Percentiles rank a stretch among this genome's conserved stretches.
Evolutionary conservation across 805 yeast species (phyloP).

Genomic region (Komagataella ulmi): DNA sequence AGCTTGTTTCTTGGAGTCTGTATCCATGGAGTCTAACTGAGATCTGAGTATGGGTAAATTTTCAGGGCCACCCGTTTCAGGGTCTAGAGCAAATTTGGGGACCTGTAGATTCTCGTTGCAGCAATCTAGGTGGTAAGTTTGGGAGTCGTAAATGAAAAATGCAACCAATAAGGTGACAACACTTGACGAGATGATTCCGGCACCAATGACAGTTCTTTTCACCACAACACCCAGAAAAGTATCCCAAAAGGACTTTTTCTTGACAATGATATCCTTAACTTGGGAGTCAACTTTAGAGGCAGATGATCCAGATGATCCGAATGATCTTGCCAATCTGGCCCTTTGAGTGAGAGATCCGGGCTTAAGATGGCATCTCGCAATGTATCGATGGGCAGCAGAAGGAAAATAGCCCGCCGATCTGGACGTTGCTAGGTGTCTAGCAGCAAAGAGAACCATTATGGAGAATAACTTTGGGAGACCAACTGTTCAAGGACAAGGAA

Average conservation of each 20-base stretch:
- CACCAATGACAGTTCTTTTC: slow-evolving; percentile 19
- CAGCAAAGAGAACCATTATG: not conserved
- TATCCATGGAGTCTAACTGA: slow-evolving; percentile 45
- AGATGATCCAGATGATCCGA: not conserved
- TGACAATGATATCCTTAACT: not conserved
- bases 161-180: slow-evolving; percentile 26
- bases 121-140: slow-evolving; percentile 39
- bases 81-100: slow-evolving; percentile 37
- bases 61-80: slow-evolving; percentile 57
- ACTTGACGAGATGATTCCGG: slow-evolving; percentile 31
- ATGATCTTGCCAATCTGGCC: not conserved
- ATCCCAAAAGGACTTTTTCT: slow-evolving; percentile 11
- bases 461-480: not conserved
- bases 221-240: slow-evolving; percentile 18
- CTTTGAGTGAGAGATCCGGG: not conserved
- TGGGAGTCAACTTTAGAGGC: slow-evolving; percentile 1
- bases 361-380: not conserved
- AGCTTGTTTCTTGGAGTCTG: slow-evolving; percentile 26
- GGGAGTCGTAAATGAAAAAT: slow-evolving; percentile 52
- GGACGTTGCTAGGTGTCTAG: not conserved
- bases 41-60: slow-evolving; percentile 47
- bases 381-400: not conserved
- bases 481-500: not conserved
- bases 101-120: slow-evolving; percentile 30
- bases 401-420: not conserved